Evolutionary conservation across 2,329 filamentous ascomycete genomes (phyloP).

Genomic region (Pezicula neosporulosa): DNA sequence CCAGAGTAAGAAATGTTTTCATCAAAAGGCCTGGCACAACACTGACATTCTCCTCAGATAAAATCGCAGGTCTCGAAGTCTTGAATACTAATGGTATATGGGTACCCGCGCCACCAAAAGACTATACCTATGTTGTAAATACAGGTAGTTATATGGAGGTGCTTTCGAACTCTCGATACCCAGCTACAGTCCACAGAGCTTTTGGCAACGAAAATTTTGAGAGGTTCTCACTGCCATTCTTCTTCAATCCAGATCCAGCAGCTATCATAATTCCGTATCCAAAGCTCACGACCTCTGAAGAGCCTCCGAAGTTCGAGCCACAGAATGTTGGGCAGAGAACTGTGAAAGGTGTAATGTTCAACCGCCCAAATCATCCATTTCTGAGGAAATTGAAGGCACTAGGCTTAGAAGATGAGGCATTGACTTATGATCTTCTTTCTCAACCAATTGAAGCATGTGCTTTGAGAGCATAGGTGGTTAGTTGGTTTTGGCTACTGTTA

Average conservation of each 20-base stretch:
- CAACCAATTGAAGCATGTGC: neutral
- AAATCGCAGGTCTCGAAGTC: constrained; percentile 39
- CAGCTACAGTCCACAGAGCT: constrained; percentile 41
- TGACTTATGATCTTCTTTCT: neutral
- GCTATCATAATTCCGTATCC: neutral
- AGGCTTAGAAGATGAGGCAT: neutral
- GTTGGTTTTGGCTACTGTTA: no score
- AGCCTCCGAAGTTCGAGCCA: neutral
- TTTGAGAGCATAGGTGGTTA: no score
- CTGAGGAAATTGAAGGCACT: neutral
- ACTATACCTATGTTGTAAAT: constrained; percentile 38
- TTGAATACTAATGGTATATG: constrained; percentile 36
- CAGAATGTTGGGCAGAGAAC: neutral
- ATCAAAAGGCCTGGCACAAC: neutral
- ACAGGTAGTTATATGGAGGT: constrained; percentile 39
- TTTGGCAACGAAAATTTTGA: constrained; percentile 8
- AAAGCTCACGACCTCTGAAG: neutral
- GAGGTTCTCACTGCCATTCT: constrained; percentile 38
- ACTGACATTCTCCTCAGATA: constrained; percentile 29
- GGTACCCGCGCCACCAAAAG: constrained; percentile 37
- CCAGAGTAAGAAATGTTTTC: neutral
- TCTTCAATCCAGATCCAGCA: constrained; percentile 25
- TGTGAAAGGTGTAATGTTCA: neutral
- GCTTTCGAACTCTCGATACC: constrained; percentile 36
- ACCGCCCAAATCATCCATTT: neutral